A percentile compares a stretch with the other conserved stretches of the same genome.
Evolutionary conservation across 331 rosid species (phyloP).

Genomic region (Saraca asoca): DNA sequence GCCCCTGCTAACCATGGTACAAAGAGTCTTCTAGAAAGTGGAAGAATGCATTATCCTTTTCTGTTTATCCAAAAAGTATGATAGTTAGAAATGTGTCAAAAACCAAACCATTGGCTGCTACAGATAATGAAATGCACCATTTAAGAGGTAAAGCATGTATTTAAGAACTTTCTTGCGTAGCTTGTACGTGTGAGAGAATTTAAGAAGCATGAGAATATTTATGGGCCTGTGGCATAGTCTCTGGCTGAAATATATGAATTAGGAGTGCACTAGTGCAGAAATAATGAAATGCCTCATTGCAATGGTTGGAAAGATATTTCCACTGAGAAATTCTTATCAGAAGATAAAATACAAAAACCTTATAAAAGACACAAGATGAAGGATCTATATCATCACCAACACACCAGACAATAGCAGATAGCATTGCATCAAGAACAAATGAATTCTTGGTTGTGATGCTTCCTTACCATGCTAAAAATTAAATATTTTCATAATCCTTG

Average conservation of each 20-base stretch:
- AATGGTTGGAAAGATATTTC: slow-evolving; percentile 12
- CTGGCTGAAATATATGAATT: background rate
- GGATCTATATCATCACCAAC: background rate
- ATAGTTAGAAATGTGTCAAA: too few relatives aligned
- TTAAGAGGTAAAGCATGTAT: too few relatives aligned
- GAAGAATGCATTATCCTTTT: slow-evolving; percentile 61
- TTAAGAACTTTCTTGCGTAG: background rate
- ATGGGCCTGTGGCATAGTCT: background rate
- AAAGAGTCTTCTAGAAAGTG: slow-evolving; percentile 85
- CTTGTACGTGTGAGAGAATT: background rate
- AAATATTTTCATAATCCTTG: background rate
- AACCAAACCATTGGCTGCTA: too few relatives aligned
- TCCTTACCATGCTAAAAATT: slow-evolving; percentile 23
- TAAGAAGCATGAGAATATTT: background rate
- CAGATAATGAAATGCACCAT: too few relatives aligned
- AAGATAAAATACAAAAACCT: slow-evolving; percentile 18
- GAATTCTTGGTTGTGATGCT: slow-evolving; percentile 13
- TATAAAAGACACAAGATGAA: slow-evolving; percentile 2
- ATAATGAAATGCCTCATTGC: background rate
- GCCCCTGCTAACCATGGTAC: slow-evolving; percentile 77
- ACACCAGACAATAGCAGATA: slow-evolving; percentile 7
- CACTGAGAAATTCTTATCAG: slow-evolving; percentile 10
- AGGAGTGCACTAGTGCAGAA: background rate
- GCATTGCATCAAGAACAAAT: slow-evolving; percentile 20
- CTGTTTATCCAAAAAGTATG: slow-evolving; percentile 48